Conservation (phyloP, 164 flowering plant genomes). For the Liquidambar formosana region DNA sequence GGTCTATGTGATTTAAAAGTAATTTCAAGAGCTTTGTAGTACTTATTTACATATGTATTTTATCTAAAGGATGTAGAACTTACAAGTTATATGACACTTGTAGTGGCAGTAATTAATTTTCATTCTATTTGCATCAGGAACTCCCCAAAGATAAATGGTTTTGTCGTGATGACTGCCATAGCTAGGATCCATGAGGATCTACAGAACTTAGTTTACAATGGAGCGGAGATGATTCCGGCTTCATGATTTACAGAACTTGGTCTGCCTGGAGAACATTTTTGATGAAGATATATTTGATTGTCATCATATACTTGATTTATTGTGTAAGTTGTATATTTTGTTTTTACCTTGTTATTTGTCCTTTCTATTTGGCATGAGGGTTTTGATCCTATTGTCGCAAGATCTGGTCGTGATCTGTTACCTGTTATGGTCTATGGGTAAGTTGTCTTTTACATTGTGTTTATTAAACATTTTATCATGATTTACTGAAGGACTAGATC, state of each 20-base stretch:
- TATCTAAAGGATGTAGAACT: not conserved
- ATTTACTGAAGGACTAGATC: too few species aligned
- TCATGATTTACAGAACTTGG: constrained; percentile 25
- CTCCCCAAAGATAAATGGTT: constrained; percentile 90
- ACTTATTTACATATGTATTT: constrained; percentile 9
- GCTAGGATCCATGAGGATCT: constrained; percentile 52
- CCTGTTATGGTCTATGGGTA: constrained; percentile 98
- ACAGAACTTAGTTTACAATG: constrained; percentile 39
- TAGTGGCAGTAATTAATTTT: not conserved
- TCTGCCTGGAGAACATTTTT: not conserved
- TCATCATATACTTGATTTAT: not conserved
- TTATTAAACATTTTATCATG: too few species aligned
- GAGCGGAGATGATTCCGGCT: constrained; percentile 53
- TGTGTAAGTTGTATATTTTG: not conserved
- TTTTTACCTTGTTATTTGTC: constrained; percentile 1
- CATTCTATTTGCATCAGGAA: constrained; percentile 42
- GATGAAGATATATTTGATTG: not conserved
- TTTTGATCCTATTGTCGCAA: constrained; percentile 82
- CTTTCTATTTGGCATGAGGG: constrained; percentile 55
- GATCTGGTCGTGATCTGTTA: constrained; percentile 77
- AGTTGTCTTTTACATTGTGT: too few species aligned
- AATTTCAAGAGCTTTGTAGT: constrained; percentile 16
- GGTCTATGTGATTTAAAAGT: constrained; percentile 80
- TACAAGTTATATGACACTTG: not conserved
- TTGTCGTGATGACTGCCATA: constrained; percentile 72